Percentiles rank a stretch among this genome's conserved stretches.
Evolutionary conservation across 2,329 filamentous ascomycete species (phyloP).

Genomic region (Ceratocystis variospora): DNA sequence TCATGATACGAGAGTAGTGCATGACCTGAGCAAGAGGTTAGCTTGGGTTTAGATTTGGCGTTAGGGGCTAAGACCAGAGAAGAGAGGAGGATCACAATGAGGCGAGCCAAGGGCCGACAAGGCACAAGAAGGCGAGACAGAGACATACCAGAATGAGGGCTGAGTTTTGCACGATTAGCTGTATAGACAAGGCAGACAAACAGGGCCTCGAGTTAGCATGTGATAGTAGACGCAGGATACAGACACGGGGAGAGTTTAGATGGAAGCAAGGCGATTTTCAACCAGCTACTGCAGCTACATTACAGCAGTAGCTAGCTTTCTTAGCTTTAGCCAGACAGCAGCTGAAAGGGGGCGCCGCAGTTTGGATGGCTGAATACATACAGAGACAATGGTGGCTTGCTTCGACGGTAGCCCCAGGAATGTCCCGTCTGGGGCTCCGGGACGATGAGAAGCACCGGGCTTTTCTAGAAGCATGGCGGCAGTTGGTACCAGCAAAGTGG

Average conservation of each 20-base stretch:
- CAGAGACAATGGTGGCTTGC: slow-evolving; percentile 17
- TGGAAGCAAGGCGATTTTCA: background rate
- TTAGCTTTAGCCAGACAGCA: no score
- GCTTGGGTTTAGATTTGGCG: background rate
- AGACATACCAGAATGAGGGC: slow-evolving; percentile 51
- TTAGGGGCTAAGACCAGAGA: background rate
- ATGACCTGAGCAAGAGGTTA: slow-evolving; percentile 47
- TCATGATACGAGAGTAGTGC: slow-evolving; percentile 92
- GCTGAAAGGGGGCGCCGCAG: no score
- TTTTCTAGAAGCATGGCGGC: slow-evolving; percentile 16
- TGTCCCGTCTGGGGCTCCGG: slow-evolving; percentile 9
- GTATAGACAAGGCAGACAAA: slow-evolving; percentile 8
- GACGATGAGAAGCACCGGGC: slow-evolving; percentile 10
- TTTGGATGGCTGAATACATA: background rate
- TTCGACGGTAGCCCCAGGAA: slow-evolving; percentile 18
- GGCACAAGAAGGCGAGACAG: background rate
- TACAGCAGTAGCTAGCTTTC: no score
- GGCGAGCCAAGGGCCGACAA: background rate
- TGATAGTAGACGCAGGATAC: background rate
- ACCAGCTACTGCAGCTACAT: background rate
- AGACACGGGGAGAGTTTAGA: background rate
- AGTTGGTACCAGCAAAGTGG: background rate
- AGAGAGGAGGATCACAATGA: background rate
- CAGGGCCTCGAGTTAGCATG: background rate
- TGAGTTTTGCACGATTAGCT: slow-evolving; percentile 66